These are phyloP conservation scores for Candida namnaoensis DNA, from an alignment of 805 yeast genomes.

Conservation along the genomic window DNA sequence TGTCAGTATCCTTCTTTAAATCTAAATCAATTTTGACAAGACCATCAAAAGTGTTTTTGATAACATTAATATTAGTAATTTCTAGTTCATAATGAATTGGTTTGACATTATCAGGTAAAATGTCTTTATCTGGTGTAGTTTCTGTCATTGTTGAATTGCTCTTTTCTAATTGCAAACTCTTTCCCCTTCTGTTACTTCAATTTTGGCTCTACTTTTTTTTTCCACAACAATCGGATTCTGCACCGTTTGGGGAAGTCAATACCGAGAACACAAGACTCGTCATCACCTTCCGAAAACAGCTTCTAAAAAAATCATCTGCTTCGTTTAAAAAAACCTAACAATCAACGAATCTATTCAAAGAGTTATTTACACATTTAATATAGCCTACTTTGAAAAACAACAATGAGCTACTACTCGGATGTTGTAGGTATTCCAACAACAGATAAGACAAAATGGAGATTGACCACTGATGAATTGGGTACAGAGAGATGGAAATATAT, in stretches of 20 bases:
- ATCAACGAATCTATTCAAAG: too few species aligned
- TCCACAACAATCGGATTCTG: too few species aligned
- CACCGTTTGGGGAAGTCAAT: too few species aligned
- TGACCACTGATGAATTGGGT: constrained; percentile 63
- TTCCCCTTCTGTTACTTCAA: too few species aligned
- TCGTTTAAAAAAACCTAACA: too few species aligned
- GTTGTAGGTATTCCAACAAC: constrained; percentile 55
- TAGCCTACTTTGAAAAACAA: too few species aligned
- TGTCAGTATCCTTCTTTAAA: constrained; percentile 36
- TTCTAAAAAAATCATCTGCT: too few species aligned
- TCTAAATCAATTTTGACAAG: constrained; percentile 41
- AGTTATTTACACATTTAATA: too few species aligned
- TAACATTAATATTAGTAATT: constrained; percentile 49
- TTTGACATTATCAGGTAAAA: constrained; percentile 51
- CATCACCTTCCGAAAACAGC: too few species aligned
- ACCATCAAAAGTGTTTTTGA: constrained; percentile 51
- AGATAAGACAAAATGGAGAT: constrained; percentile 68
- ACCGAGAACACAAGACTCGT: too few species aligned
- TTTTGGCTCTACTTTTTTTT: too few species aligned
- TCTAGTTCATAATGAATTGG: constrained; percentile 69
- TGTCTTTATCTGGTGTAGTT: constrained; percentile 21
- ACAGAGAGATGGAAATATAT: constrained; percentile 75
- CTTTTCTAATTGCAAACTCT: too few species aligned
- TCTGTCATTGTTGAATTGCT: not conserved
- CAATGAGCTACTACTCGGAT: constrained; percentile 52